A percentile compares a stretch with the other conserved stretches of the same genome.
These are phyloP conservation scores for Candida chilensis DNA, from an alignment of 805 yeast species.

Conservation along the genomic window DNA sequence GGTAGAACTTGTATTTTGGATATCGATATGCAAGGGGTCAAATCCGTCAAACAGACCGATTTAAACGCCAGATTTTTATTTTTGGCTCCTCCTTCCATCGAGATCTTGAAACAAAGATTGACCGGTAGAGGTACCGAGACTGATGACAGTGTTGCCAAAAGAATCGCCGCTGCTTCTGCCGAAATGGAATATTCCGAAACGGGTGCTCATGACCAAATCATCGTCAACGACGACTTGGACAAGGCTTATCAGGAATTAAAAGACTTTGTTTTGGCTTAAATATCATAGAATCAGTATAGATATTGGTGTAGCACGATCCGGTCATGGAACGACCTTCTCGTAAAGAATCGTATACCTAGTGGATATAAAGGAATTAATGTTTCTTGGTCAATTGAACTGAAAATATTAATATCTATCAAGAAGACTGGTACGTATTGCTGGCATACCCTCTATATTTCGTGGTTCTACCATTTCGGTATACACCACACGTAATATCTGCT, in stretches of 20 bases:
- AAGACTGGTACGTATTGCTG: too few species aligned
- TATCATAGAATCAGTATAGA: too few species aligned
- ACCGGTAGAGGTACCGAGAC: constrained; percentile 94
- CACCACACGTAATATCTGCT: too few species aligned
- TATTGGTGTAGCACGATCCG: too few species aligned
- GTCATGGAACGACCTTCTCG: too few species aligned
- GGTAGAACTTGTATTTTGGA: constrained; percentile 85
- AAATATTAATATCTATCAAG: too few species aligned
- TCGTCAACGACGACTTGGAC: constrained; percentile 89
- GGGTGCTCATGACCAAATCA: constrained; percentile 85
- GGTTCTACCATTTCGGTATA: too few species aligned
- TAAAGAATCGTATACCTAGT: too few species aligned
- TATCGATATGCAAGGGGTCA: constrained; percentile 99
- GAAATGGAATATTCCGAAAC: constrained; percentile 85
- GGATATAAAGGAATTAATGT: too few species aligned
- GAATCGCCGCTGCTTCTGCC: constrained; percentile 78
- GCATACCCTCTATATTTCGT: too few species aligned
- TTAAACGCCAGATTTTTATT: constrained; percentile 82
- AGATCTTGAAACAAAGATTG: constrained; percentile 65
- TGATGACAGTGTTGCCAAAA: constrained; percentile 70
- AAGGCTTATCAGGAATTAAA: constrained; percentile 78
- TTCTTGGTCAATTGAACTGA: too few species aligned
- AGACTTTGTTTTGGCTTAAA: constrained; percentile 53
- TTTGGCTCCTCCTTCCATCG: constrained; percentile 88
- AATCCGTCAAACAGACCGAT: constrained; percentile 74